phyloP scores from a whole-genome alignment of 371 early-diverging fungal species.

The Rhizopus microsporus region DNA sequence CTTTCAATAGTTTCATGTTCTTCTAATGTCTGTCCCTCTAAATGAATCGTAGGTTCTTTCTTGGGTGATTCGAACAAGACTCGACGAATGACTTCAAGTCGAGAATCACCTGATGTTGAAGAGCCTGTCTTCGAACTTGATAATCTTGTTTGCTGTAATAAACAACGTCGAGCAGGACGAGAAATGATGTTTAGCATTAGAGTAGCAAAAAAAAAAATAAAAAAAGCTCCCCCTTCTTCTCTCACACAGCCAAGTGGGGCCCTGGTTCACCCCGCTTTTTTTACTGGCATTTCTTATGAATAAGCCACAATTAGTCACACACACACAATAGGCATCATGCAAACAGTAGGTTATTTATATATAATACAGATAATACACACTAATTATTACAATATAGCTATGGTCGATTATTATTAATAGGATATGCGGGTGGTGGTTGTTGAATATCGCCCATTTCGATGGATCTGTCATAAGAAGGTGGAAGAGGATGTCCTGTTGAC shows the following conservation, averaged over 20 bases:
- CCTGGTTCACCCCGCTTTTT: constrained; percentile 5
- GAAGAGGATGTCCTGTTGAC: constrained; percentile 10
- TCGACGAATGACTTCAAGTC: constrained; percentile 74
- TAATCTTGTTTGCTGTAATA: constrained; percentile 13
- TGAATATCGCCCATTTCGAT: constrained; percentile 11
- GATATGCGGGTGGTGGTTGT: constrained; percentile 22
- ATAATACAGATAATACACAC: neutral
- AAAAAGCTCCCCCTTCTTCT: neutral
- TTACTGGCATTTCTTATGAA: neutral
- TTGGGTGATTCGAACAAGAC: constrained; percentile 68
- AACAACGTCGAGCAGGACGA: constrained; percentile 11
- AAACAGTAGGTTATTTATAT: neutral
- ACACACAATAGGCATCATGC: neutral
- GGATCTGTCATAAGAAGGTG: constrained; percentile 19
- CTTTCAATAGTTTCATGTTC: constrained; percentile 77
- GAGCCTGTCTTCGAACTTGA: constrained; percentile 4
- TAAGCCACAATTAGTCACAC: too few relatives aligned
- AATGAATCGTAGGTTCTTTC: constrained; percentile 36
- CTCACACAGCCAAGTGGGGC: constrained; percentile 2
- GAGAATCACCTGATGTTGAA: constrained; percentile 45
- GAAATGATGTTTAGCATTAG: constrained; percentile 18
- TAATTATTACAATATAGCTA: neutral
- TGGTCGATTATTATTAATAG: neutral
- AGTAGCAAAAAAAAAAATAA: constrained; percentile 2
- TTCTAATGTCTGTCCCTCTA: constrained; percentile 54